These are phyloP conservation scores for Schoenoplectus triqueter DNA, from an alignment of 202 grass and related monocot genomes.

Conservation along the genomic window DNA sequence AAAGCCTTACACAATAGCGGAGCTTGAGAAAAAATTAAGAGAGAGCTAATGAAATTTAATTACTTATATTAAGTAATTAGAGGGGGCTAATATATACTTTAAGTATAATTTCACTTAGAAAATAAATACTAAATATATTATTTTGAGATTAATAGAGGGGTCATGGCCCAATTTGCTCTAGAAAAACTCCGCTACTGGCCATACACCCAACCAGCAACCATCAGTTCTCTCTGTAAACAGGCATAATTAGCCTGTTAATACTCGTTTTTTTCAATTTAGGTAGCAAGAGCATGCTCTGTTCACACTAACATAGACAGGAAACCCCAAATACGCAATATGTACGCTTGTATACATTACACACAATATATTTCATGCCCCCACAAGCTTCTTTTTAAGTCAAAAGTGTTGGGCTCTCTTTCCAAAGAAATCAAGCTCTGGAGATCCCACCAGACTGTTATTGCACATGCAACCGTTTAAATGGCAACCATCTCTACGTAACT, in stretches of 20 bases:
- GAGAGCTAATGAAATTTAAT: too few relatives aligned
- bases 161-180: too few relatives aligned
- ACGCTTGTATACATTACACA: not conserved
- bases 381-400: slow-evolving; percentile 27
- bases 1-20: not conserved
- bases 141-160: too few relatives aligned
- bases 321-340: not conserved
- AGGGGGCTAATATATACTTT: too few relatives aligned
- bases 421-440: slow-evolving; percentile 23
- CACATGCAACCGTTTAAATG: slow-evolving; percentile 41
- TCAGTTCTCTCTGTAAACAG: not conserved
- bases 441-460: slow-evolving; percentile 36
- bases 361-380: slow-evolving; percentile 7
- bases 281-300: not conserved
- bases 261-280: slow-evolving; percentile 1
- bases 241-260: not conserved
- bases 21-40: too few relatives aligned
- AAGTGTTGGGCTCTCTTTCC: slow-evolving; percentile 3
- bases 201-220: slow-evolving; percentile 20
- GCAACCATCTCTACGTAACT: slow-evolving; percentile 32
- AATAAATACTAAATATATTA: too few relatives aligned
- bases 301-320: not conserved
- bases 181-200: too few relatives aligned
- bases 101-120: too few relatives aligned
- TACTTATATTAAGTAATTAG: too few relatives aligned